Base-by-base conservation (phyloP, 768 basidiomycete species). In the Mycena pura region DNA sequence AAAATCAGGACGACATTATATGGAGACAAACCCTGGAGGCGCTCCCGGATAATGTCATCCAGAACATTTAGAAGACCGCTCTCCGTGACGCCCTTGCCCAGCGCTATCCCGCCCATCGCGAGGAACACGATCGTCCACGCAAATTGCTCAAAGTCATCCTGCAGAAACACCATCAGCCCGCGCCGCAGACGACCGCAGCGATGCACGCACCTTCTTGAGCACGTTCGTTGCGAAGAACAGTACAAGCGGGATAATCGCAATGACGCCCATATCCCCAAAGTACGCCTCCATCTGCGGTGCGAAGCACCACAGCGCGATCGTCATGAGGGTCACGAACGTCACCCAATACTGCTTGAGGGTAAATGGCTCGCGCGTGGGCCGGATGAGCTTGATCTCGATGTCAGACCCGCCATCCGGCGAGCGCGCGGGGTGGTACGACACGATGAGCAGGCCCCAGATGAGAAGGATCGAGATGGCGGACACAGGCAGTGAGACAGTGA, bases 191-290 rank as follows among this genome's bases (percentile, higher is more conserved):
- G 15, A 21, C n/a, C 55, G 55, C 14, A 29, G 60, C 32, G 19
- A 19, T 21, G 46, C 21, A 49, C 66, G 28, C 59, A 92, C 95
- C 90, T 99, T 99, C 69, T 95, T 94, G 45, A 99, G 77, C 6
- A 98, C 87, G 1, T 94, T 93, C 0, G 95, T 93, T 6, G 92
- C 91, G 74, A 98, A 99, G 79, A 99, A 99, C 1, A 91, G 90
- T 6, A 98, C 82, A 43, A 99, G 83, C 0, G 96, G 97, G 43
- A 99, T 82, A 66, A 99, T 87, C 2, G 96, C 96, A 64, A 99
- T 95, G 68, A 98, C 84, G 28, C 97, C 97, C 96, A 99, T 99
- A 73, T 99, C 95, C 1, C 97, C 97, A 3, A 99, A 82, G 45
- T 78, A 78, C 6, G 78, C 74, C 70, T 96, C 86, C 52, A 99